Percentiles rank a stretch among this genome's conserved stretches.
Evolutionary conservation across 2,329 filamentous ascomycete genomes (phyloP).

Genomic region (Chaetomium sp.): DNA sequence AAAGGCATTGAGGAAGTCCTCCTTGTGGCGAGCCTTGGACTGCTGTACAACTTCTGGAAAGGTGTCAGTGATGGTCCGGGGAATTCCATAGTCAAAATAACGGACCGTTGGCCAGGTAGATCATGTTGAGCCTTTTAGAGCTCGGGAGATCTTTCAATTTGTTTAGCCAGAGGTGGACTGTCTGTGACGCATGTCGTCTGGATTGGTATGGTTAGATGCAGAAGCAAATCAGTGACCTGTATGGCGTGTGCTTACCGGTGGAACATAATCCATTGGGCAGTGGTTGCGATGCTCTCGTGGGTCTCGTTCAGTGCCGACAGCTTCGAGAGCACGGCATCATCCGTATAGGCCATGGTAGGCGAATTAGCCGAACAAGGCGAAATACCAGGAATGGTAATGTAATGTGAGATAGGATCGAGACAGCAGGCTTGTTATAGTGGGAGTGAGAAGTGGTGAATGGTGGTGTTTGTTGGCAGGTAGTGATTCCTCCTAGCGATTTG

Average conservation of each 20-base stretch:
- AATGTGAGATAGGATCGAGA: conserved; percentile 12
- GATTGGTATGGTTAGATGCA: conserved; percentile 38
- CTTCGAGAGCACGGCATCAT: conserved; percentile 93
- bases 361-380: conserved; percentile 25
- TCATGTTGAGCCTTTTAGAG: conserved; percentile 82
- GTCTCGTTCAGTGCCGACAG: conserved; percentile 95
- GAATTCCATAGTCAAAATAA: conserved; percentile 31
- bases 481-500: conserved; percentile 2
- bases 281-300: conserved; percentile 93
- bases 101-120: conserved; percentile 94
- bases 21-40: conserved; percentile 87
- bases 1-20: conserved; percentile 90
- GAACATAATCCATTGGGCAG: conserved; percentile 99
- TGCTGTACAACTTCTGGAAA: conserved; percentile 87
- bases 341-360: conserved; percentile 81
- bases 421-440: background rate
- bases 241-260: conserved; percentile 68
- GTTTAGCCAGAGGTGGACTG: conserved; percentile 88
- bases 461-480: background rate
- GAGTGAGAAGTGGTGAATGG: background rate
- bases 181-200: conserved; percentile 89
- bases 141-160: conserved; percentile 84
- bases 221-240: conserved; percentile 7
- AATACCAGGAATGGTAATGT: background rate
- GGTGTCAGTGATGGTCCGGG: conserved; percentile 10